Evolutionary conservation across 1,139 yeast species (phyloP).

Genomic region (Saccharomyces uvarum): DNA sequence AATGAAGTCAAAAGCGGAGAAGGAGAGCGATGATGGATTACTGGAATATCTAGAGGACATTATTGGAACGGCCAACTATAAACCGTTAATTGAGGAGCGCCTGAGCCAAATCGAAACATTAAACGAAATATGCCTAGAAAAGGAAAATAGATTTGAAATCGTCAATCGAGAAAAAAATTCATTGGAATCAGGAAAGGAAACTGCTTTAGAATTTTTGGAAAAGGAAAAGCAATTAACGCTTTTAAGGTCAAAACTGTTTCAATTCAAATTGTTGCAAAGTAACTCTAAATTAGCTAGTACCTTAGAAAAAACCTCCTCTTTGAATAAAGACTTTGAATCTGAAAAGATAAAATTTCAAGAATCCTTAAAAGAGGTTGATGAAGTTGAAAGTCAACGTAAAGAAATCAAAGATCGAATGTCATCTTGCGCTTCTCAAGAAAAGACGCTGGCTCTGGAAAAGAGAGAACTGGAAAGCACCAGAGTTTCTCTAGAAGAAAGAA

Average conservation of each 20-base stretch:
- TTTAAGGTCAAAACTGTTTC: slow-evolving; percentile 51
- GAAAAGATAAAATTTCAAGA: slow-evolving; percentile 42
- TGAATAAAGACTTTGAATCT: slow-evolving; percentile 39
- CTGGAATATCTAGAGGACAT: slow-evolving; percentile 93
- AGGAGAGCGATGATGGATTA: slow-evolving; percentile 86
- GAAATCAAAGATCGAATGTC: slow-evolving; percentile 18
- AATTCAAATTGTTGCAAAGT: slow-evolving; percentile 42
- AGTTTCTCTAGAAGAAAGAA: slow-evolving; percentile 68
- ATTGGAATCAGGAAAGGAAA: slow-evolving; percentile 61
- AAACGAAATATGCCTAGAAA: slow-evolving; percentile 74
- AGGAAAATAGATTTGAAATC: slow-evolving; percentile 68
- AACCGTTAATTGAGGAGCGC: slow-evolving; percentile 63
- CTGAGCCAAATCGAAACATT: slow-evolving; percentile 54
- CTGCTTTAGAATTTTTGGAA: slow-evolving; percentile 58
- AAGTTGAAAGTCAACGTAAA: slow-evolving; percentile 33
- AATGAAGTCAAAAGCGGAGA: slow-evolving; percentile 95
- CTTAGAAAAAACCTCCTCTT: slow-evolving; percentile 31
- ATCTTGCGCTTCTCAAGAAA: slow-evolving; percentile 4
- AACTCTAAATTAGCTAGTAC: slow-evolving; percentile 38
- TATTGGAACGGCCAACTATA: slow-evolving; percentile 86
- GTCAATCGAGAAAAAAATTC: slow-evolving; percentile 70
- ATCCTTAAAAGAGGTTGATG: slow-evolving; percentile 37
- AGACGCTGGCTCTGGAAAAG: slow-evolving; percentile 6
- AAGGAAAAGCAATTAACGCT: slow-evolving; percentile 56
- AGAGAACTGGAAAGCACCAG: slow-evolving; percentile 36